A percentile compares a stretch with the other conserved stretches of the same genome.
phyloP scores from a whole-genome alignment of 2,329 filamentous ascomycete species.

The Biscogniauxia mediterranea region DNA sequence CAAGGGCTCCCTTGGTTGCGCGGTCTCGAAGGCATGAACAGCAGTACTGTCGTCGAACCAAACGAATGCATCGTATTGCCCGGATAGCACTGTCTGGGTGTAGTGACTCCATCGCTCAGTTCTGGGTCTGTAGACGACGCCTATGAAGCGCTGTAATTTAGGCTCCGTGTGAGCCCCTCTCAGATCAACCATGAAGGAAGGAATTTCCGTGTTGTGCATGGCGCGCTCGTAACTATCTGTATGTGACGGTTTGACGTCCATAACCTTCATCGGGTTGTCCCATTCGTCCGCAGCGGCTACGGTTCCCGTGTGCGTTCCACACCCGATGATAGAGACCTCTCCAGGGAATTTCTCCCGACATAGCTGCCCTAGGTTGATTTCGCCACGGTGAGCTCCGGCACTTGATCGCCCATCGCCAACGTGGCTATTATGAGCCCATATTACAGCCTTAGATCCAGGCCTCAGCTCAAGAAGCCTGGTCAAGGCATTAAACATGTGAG shows the following conservation, averaged over 20 bases:
- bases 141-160: slow-evolving; percentile 50
- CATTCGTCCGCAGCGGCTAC: slow-evolving; percentile 51
- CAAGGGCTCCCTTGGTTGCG: slow-evolving; percentile 42
- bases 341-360: slow-evolving; percentile 30
- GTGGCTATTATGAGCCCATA: slow-evolving; percentile 55
- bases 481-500: slow-evolving; percentile 51
- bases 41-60: slow-evolving; percentile 49
- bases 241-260: slow-evolving; percentile 45
- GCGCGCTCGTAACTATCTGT: slow-evolving; percentile 48
- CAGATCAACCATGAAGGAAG: slow-evolving; percentile 46
- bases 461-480: slow-evolving; percentile 42
- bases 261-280: slow-evolving; percentile 50
- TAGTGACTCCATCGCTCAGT: slow-evolving; percentile 51
- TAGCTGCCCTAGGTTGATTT: slow-evolving; percentile 54
- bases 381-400: slow-evolving; percentile 43
- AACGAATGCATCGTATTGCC: slow-evolving; percentile 49
- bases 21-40: slow-evolving; percentile 43
- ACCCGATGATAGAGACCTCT: slow-evolving; percentile 34
- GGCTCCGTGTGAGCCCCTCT: slow-evolving; percentile 37
- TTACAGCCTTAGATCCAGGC: slow-evolving; percentile 42
- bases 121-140: slow-evolving; percentile 50
- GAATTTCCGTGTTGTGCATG: slow-evolving; percentile 45
- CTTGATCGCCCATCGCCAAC: slow-evolving; percentile 53
- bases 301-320: slow-evolving; percentile 48
- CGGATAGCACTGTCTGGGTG: slow-evolving; percentile 41